Conservation (phyloP, 129 eudicot genomes). For the Escallonia herrerae region DNA sequence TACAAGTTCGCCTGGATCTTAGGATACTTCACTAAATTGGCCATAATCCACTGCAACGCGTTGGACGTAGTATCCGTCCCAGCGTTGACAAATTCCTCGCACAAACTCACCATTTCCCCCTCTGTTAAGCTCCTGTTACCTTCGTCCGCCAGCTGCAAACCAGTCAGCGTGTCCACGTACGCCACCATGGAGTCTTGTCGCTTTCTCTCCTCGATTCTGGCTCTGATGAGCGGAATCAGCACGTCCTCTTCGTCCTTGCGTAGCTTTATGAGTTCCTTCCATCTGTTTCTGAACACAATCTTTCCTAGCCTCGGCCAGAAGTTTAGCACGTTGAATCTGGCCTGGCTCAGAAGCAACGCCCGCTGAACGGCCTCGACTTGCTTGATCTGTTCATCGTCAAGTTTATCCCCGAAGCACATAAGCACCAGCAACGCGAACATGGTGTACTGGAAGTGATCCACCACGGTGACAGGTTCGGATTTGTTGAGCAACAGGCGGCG, state of each 20-base stretch:
- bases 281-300: no score
- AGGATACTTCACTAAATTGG: conserved; percentile 58
- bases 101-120: conserved; percentile 33
- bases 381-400: conserved; percentile 16
- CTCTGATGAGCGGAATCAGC: no score
- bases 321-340: background rate
- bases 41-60: conserved; percentile 66
- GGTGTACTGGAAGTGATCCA: conserved; percentile 12
- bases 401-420: conserved; percentile 29
- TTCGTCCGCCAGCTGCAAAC: conserved; percentile 34
- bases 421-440: conserved; percentile 14
- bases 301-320: no score
- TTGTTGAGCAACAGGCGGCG: conserved; percentile 5
- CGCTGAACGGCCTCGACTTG: conserved; percentile 18
- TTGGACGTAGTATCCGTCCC: conserved; percentile 68
- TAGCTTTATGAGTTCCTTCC: no score
- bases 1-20: background rate
- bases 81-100: conserved; percentile 45
- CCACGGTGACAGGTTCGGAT: background rate
- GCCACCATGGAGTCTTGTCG: conserved; percentile 17
- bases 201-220: no score
- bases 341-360: background rate
- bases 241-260: no score
- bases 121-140: conserved; percentile 21
- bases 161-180: conserved; percentile 43